A percentile compares a stretch with the other conserved stretches of the same genome.
Conservation (phyloP, 73 alveolate species). For the Blepharisma stoltei region DNA sequence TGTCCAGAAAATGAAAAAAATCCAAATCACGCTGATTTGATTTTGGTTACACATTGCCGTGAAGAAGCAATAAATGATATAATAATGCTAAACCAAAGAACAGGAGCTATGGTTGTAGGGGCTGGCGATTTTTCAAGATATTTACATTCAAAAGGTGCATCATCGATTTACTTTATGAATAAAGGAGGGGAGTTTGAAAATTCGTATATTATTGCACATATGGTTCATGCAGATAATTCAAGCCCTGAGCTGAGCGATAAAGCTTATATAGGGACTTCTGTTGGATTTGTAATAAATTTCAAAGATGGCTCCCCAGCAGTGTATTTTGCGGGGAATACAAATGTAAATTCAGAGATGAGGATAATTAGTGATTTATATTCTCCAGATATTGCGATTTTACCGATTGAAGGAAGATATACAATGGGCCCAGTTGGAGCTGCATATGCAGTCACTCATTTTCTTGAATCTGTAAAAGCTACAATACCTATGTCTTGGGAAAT, state of each 20-base stretch:
- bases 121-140: slow-evolving; percentile 9
- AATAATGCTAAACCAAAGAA: slow-evolving; percentile 41
- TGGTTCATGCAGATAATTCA: slow-evolving; percentile 63
- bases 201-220: slow-evolving; percentile 40
- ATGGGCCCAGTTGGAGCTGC: slow-evolving; percentile 78
- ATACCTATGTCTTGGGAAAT: slow-evolving; percentile 42
- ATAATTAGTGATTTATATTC: slow-evolving; percentile 42
- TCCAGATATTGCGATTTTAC: slow-evolving; percentile 47
- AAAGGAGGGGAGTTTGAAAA: slow-evolving; percentile 56
- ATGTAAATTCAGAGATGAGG: slow-evolving; percentile 55
- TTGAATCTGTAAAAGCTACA: slow-evolving; percentile 34
- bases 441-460: slow-evolving; percentile 46
- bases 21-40: slow-evolving; percentile 52
- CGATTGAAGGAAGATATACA: slow-evolving; percentile 62
- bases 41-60: slow-evolving; percentile 62
- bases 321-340: slow-evolving; percentile 67
- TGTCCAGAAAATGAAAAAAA: slow-evolving; percentile 41
- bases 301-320: slow-evolving; percentile 36
- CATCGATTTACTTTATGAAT: slow-evolving; percentile 42
- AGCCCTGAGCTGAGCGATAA: slow-evolving; percentile 48
- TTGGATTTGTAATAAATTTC: slow-evolving; percentile 47
- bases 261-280: slow-evolving; percentile 47
- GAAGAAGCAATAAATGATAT: slow-evolving; percentile 47
- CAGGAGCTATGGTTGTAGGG: slow-evolving; percentile 36
- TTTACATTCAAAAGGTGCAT: slow-evolving; percentile 26